Base-by-base conservation (phyloP, 345 rosid species). In the Moricandia moricandioides region DNA sequence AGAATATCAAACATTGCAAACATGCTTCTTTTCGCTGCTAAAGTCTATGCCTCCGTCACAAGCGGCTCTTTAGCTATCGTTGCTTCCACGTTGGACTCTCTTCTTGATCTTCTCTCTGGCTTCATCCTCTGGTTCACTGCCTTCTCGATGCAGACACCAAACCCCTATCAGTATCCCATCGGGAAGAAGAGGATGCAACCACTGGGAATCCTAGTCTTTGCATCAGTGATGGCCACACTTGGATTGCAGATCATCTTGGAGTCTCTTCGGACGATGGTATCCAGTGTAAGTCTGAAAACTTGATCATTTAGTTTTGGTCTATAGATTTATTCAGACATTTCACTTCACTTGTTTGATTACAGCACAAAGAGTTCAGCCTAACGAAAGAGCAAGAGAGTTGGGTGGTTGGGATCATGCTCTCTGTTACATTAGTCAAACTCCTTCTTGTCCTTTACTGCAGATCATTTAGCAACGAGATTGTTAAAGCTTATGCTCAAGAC, bases 151-250 rank as follows among this genome's bases (percentile, higher is more conserved):
- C 92, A 91, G 82, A 95, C 96, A 18, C 96, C 94, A 54, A 95
- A 87, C 59, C 99, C 96, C 0, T 95, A 95, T 78, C 97, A 85
- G 78, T 95, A 95, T 73, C 99, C 99, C 21, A 95, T 92, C 67
- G 99, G 99, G 31, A 95, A 95, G 84, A 95, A 92, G 72, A 83
- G 99, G 31, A 95, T 95, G 99, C 99, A 95, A 82, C 99, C 99
- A 59, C 66, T 95, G 94, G 99, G 99, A 47, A 90, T 95, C 81
- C 96, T 95, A 70, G 99, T 95, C 60, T 95, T 95, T 85, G 99
- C 99, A 69, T 95, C 98, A 63, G 98, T 92, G 62, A 95, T 95
- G 99, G 99, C 99, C 62, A 95, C 99, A 74, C 90, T 95, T 69
- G 99, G 99, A 55, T 84, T 95, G 83, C 98, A 95, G 82, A 95